Evolutionary conservation across 805 yeast species (phyloP).

Genomic region (Candida palmyrensis): DNA sequence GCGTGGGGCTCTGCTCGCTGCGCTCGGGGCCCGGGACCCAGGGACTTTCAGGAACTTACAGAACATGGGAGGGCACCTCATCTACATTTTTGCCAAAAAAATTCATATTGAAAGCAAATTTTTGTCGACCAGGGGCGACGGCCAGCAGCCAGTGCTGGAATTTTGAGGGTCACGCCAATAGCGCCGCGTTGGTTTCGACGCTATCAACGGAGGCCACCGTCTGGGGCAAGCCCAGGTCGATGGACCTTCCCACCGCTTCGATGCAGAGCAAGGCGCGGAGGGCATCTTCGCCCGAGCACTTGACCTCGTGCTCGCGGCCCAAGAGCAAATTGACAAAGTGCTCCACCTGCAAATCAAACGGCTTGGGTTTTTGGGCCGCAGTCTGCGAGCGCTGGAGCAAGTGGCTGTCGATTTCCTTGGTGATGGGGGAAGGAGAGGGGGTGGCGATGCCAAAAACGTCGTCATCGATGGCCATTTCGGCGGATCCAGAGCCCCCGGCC

Average conservation of each 20-base stretch:
- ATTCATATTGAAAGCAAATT: conserved; percentile 23
- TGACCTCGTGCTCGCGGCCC: conserved; percentile 20
- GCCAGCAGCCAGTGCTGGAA: too few species aligned
- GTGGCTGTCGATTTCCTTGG: conserved; percentile 17
- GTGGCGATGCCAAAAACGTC: conserved; percentile 15
- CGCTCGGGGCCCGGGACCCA: too few species aligned
- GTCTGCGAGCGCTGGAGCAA: conserved; percentile 2
- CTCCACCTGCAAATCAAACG: conserved; percentile 35
- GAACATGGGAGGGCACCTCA: too few species aligned
- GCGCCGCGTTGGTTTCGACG: conserved; percentile 15
- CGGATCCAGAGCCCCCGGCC: too few species aligned
- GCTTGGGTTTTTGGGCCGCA: conserved; percentile 14
- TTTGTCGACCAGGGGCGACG: too few species aligned
- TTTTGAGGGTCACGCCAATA: conserved; percentile 11
- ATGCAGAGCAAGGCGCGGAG: conserved; percentile 28
- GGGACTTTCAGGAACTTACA: too few species aligned
- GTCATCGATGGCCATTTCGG: conserved; percentile 6
- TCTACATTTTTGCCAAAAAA: too few species aligned
- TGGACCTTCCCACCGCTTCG: conserved; percentile 28
- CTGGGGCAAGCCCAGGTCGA: conserved; percentile 27
- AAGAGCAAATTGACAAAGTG: conserved; percentile 32
- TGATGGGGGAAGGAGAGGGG: conserved; percentile 27
- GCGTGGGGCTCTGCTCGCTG: too few species aligned
- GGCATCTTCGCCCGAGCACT: conserved; percentile 31
- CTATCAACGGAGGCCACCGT: conserved; percentile 19